phyloP scores from a whole-genome alignment of 2,329 filamentous ascomycete species.

The Arachnomyces sp. region DNA sequence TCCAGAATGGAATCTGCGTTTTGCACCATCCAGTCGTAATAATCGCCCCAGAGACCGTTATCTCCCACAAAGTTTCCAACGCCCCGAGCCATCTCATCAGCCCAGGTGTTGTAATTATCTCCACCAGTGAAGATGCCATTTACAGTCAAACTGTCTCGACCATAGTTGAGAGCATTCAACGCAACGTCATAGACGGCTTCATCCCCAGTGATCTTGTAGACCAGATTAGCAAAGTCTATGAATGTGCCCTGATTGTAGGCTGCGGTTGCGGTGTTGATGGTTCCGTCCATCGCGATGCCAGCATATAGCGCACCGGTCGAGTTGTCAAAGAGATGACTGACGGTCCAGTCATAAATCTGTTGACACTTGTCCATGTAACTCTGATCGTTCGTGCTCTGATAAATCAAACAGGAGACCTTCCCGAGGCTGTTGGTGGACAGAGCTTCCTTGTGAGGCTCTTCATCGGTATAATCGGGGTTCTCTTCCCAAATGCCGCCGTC shows the following conservation, averaged over 20 bases:
- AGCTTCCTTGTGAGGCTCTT: slow-evolving; percentile 2
- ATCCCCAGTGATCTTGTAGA: slow-evolving; percentile 4
- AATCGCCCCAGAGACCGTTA: slow-evolving; percentile 1
- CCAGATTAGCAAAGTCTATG: slow-evolving; percentile 3
- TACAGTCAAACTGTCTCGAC: not conserved
- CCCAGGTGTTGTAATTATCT: slow-evolving; percentile 6
- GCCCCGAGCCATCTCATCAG: slow-evolving; percentile 6
- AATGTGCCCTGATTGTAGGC: slow-evolving; percentile 7
- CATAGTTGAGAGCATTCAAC: not conserved
- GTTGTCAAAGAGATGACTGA: slow-evolving; percentile 1
- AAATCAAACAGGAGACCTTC: slow-evolving; percentile 5
- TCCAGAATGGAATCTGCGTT: slow-evolving; percentile 4
- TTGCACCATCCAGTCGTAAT: not conserved
- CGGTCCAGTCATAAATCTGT: slow-evolving; percentile 5
- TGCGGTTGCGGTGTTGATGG: slow-evolving; percentile 2
- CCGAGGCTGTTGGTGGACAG: slow-evolving; percentile 6
- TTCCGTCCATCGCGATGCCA: not conserved
- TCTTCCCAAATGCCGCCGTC: slow-evolving; percentile 8
- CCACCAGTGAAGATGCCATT: slow-evolving; percentile 5
- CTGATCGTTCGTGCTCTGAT: slow-evolving; percentile 4
- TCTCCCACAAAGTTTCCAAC: slow-evolving; percentile 5
- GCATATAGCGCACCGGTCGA: slow-evolving; percentile 2
- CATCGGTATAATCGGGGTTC: slow-evolving; percentile 2
- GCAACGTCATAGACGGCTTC: not conserved
- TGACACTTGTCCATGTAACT: not conserved